These are phyloP conservation scores for Nitzschia inconspicua DNA, from an alignment of 108 stramenopile genomes.

Conservation along the genomic window DNA sequence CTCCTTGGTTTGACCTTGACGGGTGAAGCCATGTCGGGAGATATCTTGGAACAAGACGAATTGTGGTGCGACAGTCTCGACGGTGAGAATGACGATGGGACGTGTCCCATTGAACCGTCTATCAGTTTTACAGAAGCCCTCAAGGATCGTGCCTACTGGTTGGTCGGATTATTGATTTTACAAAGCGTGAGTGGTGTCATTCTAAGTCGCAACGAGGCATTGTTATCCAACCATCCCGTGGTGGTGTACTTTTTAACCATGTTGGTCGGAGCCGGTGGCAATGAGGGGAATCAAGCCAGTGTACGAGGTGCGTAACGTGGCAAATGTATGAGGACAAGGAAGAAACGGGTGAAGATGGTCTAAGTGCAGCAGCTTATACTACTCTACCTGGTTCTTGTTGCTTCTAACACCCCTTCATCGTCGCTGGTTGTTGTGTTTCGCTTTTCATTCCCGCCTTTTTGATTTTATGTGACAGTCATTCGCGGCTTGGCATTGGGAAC, in stretches of 20 bases:
- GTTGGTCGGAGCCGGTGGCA: conserved; percentile 91
- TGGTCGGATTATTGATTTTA: conserved; percentile 83
- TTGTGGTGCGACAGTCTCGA: conserved; percentile 28
- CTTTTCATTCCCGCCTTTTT: conserved; percentile 9
- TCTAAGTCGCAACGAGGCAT: conserved; percentile 67
- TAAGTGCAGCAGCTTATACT: too few species aligned
- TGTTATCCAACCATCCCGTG: conserved; percentile 76
- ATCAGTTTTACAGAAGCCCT: conserved; percentile 57
- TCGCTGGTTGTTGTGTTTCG: too few species aligned
- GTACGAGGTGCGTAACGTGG: conserved; percentile 54
- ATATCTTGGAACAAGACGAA: conserved; percentile 9
- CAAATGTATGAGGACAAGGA: too few species aligned
- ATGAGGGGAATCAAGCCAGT: conserved; percentile 90
- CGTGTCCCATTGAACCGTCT: conserved; percentile 41
- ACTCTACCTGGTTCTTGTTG: too few species aligned
- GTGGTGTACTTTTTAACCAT: conserved; percentile 91
- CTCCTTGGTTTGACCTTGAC: conserved; percentile 24
- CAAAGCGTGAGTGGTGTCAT: conserved; percentile 88
- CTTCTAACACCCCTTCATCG: too few species aligned
- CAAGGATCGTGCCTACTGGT: conserved; percentile 78
- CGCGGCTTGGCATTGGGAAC: conserved; percentile 77
- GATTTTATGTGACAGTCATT: conserved; percentile 52
- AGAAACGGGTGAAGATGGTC: too few species aligned
- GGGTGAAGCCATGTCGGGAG: conserved; percentile 17
- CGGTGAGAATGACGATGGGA: conserved; percentile 17